A percentile compares a stretch with the other conserved stretches of the same genome.
These are phyloP conservation scores for Neostapfia colusana DNA, from an alignment of 176 grass and related monocot genomes.

Conservation along the genomic window DNA sequence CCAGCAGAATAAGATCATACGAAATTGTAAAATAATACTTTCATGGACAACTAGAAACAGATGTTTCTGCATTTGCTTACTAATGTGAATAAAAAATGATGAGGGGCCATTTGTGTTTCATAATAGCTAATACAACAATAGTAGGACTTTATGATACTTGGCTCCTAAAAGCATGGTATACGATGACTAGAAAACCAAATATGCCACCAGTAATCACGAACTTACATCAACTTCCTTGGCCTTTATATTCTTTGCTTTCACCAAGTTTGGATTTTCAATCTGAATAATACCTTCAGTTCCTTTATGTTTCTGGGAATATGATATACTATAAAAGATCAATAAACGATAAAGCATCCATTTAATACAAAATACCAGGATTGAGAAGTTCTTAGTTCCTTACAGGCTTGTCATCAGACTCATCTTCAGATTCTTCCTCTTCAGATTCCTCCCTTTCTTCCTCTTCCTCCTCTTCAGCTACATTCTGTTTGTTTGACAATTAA, in stretches of 20 bases:
- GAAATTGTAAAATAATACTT: not conserved
- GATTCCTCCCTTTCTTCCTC: constrained; percentile 66
- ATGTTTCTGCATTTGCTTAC: no score
- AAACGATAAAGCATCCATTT: constrained; percentile 26
- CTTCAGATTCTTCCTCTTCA: constrained; percentile 81
- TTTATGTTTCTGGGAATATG: constrained; percentile 74
- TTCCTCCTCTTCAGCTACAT: constrained; percentile 57
- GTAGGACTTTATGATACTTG: not conserved
- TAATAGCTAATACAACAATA: not conserved
- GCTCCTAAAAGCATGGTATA: not conserved
- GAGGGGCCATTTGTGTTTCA: not conserved
- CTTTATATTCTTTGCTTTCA: constrained; percentile 81
- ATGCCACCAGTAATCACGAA: constrained; percentile 28
- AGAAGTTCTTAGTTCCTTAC: constrained; percentile 51
- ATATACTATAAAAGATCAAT: constrained; percentile 19
- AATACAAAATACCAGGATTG: constrained; percentile 1
- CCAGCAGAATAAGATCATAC: not conserved
- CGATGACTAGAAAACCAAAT: not conserved
- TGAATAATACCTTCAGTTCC: constrained; percentile 81
- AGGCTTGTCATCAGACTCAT: constrained; percentile 62
- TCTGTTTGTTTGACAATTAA: constrained; percentile 41
- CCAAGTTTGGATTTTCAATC: constrained; percentile 96
- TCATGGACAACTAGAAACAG: constrained; percentile 7
- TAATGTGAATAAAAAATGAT: not conserved
- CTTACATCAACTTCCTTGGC: constrained; percentile 98